Evolutionary conservation across 2,329 filamentous ascomycete genomes (phyloP), one percentile per base, ranked within the genome.

Genomic region (Cordyceps javanica): DNA sequence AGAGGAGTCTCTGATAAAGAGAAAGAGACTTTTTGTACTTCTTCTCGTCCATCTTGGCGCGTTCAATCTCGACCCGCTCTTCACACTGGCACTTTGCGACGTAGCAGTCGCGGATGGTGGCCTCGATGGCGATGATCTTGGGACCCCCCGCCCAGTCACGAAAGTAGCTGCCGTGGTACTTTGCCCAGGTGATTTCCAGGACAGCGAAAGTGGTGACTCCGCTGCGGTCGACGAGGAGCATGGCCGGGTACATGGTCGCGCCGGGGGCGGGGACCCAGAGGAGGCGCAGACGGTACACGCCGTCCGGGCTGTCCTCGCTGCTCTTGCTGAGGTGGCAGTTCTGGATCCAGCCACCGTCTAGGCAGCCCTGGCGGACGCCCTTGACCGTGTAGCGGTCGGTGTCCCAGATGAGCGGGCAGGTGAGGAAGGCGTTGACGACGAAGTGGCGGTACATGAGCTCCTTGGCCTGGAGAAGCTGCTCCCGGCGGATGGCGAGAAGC

Each of bases 21-120:
- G 41, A 23, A 21, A 55, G 42, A 3, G 25, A 39, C 10, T 25
- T 34, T 30, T 57, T 57, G 28, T 57, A 42, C 9, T 36, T 23
- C 38, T 34, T 8, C 30, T 45, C 36, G 5, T 19, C 39, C 4
- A 30, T 28, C 13, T 34, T 39, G 4, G 14, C 3, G 13, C 25
- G 7, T 25, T 57, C 46, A 3, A n/a, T 14, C 7, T 55, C 59
- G 61, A 60, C 57, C 57, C 62, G 62, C 58, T 65, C 63, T 19
- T 3, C 4, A 14, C 16, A 7, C 25, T 57, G 34, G 2, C 28
- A 11, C 7, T 19, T 11, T 14, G 55, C 46, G 28, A 57, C 46
- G 9, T 19, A 28, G 10, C 11, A 10, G 32, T 42, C 48, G 32
- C 34, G 25, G 5, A 55, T 48, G 11, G 3, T 46, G 21, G 30